phyloP scores from a whole-genome alignment of 495 filamentous ascomycete species.

The Aspergillus cristatus region DNA sequence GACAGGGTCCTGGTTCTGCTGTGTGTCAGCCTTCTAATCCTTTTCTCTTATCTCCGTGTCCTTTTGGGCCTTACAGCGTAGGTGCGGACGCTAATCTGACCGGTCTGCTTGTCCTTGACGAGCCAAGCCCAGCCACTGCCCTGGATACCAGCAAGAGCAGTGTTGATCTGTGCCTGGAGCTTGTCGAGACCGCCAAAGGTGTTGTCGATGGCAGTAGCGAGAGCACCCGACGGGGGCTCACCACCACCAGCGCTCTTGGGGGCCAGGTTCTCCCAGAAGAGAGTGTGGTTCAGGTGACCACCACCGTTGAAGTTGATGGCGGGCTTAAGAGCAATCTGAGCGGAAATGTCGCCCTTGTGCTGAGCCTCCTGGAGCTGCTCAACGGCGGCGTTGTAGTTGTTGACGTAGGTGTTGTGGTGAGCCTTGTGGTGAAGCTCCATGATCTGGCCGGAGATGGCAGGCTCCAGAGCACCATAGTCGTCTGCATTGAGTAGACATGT shows the following conservation, averaged over 20 bases:
- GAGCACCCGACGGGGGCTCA: slow-evolving; percentile 56
- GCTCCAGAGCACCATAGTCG: slow-evolving; percentile 88
- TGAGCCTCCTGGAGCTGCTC: slow-evolving; percentile 52
- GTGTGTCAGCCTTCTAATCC: slow-evolving; percentile 11
- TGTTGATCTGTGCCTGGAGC: slow-evolving; percentile 70
- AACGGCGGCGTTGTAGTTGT: slow-evolving; percentile 49
- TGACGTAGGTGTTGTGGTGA: slow-evolving; percentile 67
- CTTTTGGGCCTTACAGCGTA: slow-evolving; percentile 61
- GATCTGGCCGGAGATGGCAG: slow-evolving; percentile 89
- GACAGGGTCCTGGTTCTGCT: slow-evolving; percentile 83
- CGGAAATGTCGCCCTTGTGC: slow-evolving; percentile 41
- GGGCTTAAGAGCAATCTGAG: slow-evolving; percentile 74
- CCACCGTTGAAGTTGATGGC: slow-evolving; percentile 95
- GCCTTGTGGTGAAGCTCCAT: slow-evolving; percentile 83
- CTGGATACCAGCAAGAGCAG: slow-evolving; percentile 78
- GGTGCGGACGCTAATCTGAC: slow-evolving; percentile 63
- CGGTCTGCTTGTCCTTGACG: slow-evolving; percentile 75
- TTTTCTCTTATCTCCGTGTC: background rate
- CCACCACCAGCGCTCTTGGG: slow-evolving; percentile 66
- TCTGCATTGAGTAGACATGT: slow-evolving; percentile 45
- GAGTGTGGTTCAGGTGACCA: slow-evolving; percentile 83
- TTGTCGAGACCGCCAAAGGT: slow-evolving; percentile 65
- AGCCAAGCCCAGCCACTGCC: slow-evolving; percentile 95
- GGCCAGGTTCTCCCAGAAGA: slow-evolving; percentile 91
- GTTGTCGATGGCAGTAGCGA: slow-evolving; percentile 62